Evolutionary conservation across 495 filamentous ascomycete genomes (phyloP), one percentile per base, ranked within the genome.

Genomic region (Durotheca rogersii): DNA sequence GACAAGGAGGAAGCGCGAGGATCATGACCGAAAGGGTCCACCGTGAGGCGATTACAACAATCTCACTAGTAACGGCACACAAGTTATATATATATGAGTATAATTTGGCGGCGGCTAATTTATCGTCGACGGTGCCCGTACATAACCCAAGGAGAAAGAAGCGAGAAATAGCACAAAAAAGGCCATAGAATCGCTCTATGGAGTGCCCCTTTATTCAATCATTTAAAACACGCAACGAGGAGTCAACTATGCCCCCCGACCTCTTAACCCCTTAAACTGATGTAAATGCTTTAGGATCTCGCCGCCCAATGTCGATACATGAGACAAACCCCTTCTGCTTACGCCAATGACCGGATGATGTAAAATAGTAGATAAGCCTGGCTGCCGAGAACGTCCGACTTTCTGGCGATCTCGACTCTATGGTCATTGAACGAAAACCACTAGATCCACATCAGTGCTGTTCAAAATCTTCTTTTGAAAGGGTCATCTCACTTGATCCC

Each of bases 361-460:
- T 96, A 96, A 66, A 95, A 92, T 30, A 96, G 69, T 31, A 96
- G 70, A 66, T 95, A 96, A 7, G 91, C 90, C 59, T 91, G 77
- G 31, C 86, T 86, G 18, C 75, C 79, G 17, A 96, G 76, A 6
- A 95, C 91, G 41, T 95, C 85, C 5, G 82, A 79, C 57, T 90
- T 87, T 12, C 74, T 76, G 15, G 86, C 89, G 39, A 88, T 56
- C 37, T 88, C 89, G 34, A 96, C 90, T 62, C 86, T 86, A 62
- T 89, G 89, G 66, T 96, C 91, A 56, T 96, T 90, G 73, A 95
- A 95, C 20, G 82, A 76, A 63, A 91, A 90, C 91, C 91, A 96
- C 81, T 92, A 47, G 14, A 36, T 35, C 3, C 0, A 37, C 12
- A 6, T 48, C 35, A 52, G 37, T 1, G 30, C 38, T 16, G 45